phyloP scores from a whole-genome alignment of 495 filamentous ascomycete species.

The Annulohypoxylon stygium region DNA sequence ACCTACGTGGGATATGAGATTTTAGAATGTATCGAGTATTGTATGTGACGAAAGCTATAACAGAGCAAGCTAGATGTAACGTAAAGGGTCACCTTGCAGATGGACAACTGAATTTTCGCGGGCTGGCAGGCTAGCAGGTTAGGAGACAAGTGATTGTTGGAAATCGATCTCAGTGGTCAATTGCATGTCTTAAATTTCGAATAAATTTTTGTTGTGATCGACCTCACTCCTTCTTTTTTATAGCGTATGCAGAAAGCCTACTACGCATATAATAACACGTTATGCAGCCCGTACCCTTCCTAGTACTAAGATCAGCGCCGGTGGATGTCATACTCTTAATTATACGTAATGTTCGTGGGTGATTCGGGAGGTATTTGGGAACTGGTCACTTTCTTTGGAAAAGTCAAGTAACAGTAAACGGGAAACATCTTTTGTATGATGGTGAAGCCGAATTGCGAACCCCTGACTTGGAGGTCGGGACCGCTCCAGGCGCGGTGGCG shows the following conservation, averaged over 20 bases:
- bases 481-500: conserved; percentile 17
- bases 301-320: conserved; percentile 34
- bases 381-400: not conserved
- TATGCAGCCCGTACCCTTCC: conserved; percentile 13
- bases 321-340: conserved; percentile 29
- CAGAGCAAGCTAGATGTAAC: conserved; percentile 30
- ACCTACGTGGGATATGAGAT: not conserved
- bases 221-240: conserved; percentile 31
- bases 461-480: conserved; percentile 12
- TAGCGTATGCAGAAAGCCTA: conserved; percentile 21
- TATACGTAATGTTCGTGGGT: not conserved
- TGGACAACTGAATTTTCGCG: not conserved
- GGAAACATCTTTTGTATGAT: not conserved
- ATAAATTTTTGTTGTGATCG: conserved; percentile 40
- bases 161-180: conserved; percentile 19
- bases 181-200: conserved; percentile 27
- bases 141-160: conserved; percentile 22
- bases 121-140: not conserved
- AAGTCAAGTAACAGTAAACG: not conserved
- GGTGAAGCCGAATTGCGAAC: conserved; percentile 14
- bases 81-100: conserved; percentile 35
- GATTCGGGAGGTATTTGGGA: not conserved
- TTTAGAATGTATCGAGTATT: not conserved
- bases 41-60: conserved; percentile 26
- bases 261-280: conserved; percentile 15